Percentiles rank a stretch among this genome's conserved stretches.
Evolutionary conservation across 495 filamentous ascomycete species (phyloP).

Genomic region (Jackrogersella multiformis): DNA sequence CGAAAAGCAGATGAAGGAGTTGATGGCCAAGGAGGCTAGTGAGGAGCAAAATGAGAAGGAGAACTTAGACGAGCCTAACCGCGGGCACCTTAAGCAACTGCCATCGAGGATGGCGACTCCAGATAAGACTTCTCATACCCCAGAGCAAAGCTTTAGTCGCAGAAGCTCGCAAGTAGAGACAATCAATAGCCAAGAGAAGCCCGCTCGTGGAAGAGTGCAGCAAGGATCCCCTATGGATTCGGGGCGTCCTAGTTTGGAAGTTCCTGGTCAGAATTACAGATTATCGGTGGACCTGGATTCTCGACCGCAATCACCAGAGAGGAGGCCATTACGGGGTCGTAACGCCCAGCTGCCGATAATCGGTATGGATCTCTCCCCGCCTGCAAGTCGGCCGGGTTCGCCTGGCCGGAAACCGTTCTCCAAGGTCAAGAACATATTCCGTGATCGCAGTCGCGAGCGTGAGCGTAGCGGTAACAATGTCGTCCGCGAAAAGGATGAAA

Average conservation of each 20-base stretch:
- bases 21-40: constrained; percentile 63
- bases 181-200: constrained; percentile 43
- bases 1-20: constrained; percentile 73
- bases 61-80: constrained; percentile 43
- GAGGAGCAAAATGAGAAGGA: constrained; percentile 47
- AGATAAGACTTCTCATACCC: constrained; percentile 41
- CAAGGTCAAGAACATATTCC: constrained; percentile 59
- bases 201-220: constrained; percentile 27
- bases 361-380: constrained; percentile 57
- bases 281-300: constrained; percentile 55
- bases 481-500: constrained; percentile 43
- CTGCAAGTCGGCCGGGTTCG: constrained; percentile 52
- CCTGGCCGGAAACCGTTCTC: constrained; percentile 56
- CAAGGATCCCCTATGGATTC: constrained; percentile 41
- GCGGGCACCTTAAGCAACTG: constrained; percentile 44
- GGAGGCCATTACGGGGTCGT: constrained; percentile 44
- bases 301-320: constrained; percentile 51
- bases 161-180: constrained; percentile 48
- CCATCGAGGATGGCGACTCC: constrained; percentile 44
- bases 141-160: constrained; percentile 39
- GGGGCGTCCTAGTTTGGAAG: constrained; percentile 54
- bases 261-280: constrained; percentile 45
- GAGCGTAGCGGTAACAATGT: constrained; percentile 9
- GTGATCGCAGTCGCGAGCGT: constrained; percentile 57
- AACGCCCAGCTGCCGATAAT: constrained; percentile 47